Base-by-base conservation (phyloP, 179 eudicot species). In the Beta corolliflora region DNA sequence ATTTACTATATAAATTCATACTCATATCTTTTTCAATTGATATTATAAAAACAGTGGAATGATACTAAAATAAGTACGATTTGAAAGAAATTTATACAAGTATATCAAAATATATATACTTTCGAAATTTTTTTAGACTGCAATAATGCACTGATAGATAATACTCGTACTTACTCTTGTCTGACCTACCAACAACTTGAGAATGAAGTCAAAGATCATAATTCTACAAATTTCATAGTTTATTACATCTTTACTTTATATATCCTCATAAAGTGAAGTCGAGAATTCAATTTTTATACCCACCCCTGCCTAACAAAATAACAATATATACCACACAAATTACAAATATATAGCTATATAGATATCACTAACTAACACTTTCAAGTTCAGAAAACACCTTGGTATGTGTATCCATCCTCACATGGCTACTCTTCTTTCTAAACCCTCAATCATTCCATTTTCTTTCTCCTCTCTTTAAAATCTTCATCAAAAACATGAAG, bases 401-500 rank as follows among this genome's bases (percentile, higher is more conserved):
- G 41, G 14, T 56, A 19, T 69, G 36, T 60, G 76, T 46, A 59
- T 72, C 53, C 8, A 50, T 44, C 18, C 78, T 80, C 78, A 73
- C 64, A 80, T 80, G 83, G 73, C 78, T 79, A 5, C 3, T 46
- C 45, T 79, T 25, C 5, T 13, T 25, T 11, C 18, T 52, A 5
- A 4, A 5, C 52, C 78, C 21, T 7, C 58, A 11, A 36, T 36
- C 61, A 41, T 23, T 31, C 8, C 25, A n/a, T 75, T 23, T 66
- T 61, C 66, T 61, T 52, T 12, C 60, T 79, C 52, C 66, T 58
- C 54, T 45, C 29, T 41, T 18, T 66, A 67, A 45, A 5, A 29
- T 77, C 75, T 15, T 48, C 21, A 7, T 29, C 74, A 21, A 4
- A 7, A 74, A 41, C 3, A 80, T 83, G 77, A 76, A 76, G 21